Evolutionary conservation across 179 eudicot genomes (phyloP).

Genomic region (Silene noctiflora): DNA sequence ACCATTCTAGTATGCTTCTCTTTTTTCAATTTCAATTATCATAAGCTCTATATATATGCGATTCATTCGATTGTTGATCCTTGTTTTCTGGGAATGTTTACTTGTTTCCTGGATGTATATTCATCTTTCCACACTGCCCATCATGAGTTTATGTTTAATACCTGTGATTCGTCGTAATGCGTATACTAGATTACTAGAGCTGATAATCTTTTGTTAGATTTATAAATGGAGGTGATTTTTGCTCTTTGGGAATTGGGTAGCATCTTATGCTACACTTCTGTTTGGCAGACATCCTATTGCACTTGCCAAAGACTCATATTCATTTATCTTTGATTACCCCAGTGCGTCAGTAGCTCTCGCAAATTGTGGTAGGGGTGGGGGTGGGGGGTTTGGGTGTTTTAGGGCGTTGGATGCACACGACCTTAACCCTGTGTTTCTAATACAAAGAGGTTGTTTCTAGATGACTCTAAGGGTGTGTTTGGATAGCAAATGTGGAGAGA

Average conservation of each 20-base stretch:
- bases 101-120: background rate
- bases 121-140: background rate
- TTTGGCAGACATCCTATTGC: background rate
- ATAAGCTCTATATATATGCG: background rate
- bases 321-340: too few relatives aligned
- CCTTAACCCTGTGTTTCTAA: too few relatives aligned
- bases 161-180: background rate
- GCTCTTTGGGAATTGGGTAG: too few relatives aligned
- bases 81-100: background rate
- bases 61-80: background rate
- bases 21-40: background rate
- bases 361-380: too few relatives aligned
- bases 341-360: too few relatives aligned
- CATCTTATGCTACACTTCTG: background rate
- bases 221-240: background rate
- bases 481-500: too few relatives aligned
- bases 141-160: background rate
- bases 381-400: too few relatives aligned
- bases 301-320: background rate
- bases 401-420: too few relatives aligned
- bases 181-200: background rate
- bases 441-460: too few relatives aligned
- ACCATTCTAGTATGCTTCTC: slow-evolving; percentile 56
- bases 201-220: background rate
- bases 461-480: too few relatives aligned